phyloP scores from a whole-genome alignment of 345 rosid genomes.

The Hibiscus tridactylites region DNA sequence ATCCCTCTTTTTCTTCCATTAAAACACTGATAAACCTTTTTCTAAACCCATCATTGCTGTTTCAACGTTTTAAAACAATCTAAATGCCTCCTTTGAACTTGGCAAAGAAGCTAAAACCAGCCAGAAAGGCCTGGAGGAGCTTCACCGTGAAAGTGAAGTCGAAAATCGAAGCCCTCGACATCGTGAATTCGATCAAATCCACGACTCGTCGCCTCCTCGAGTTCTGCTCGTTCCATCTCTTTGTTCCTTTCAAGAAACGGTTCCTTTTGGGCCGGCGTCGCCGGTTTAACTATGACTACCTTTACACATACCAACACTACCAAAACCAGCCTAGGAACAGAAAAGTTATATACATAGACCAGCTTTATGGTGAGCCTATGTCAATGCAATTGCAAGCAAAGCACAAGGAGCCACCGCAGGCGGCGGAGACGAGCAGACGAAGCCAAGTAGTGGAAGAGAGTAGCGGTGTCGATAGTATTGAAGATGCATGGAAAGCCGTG shows the following conservation, averaged over 20 bases:
- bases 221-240: slow-evolving; percentile 30
- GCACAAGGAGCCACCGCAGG: neutral
- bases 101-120: slow-evolving; percentile 52
- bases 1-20: neutral
- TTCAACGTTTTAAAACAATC: neutral
- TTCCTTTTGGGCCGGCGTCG: slow-evolving; percentile 13
- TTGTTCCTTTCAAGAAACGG: slow-evolving; percentile 38
- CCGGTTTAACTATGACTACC: slow-evolving; percentile 2
- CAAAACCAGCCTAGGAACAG: slow-evolving; percentile 17
- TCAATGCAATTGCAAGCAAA: neutral
- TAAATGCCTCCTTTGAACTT: slow-evolving; percentile 41
- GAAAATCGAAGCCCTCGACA: slow-evolving; percentile 32
- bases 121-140: slow-evolving; percentile 52
- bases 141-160: slow-evolving; percentile 33
- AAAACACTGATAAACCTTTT: neutral
- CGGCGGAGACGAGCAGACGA: slow-evolving; percentile 22
- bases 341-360: slow-evolving; percentile 36
- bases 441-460: slow-evolving; percentile 22
- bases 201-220: slow-evolving; percentile 20
- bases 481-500: slow-evolving; percentile 74
- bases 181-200: slow-evolving; percentile 31
- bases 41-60: neutral
- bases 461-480: slow-evolving; percentile 31
- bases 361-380: slow-evolving; percentile 24
- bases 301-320: slow-evolving; percentile 21